These are phyloP conservation scores for Penicillium sp. DNA, from an alignment of 2,329 filamentous ascomycete species.

Conservation along the genomic window DNA sequence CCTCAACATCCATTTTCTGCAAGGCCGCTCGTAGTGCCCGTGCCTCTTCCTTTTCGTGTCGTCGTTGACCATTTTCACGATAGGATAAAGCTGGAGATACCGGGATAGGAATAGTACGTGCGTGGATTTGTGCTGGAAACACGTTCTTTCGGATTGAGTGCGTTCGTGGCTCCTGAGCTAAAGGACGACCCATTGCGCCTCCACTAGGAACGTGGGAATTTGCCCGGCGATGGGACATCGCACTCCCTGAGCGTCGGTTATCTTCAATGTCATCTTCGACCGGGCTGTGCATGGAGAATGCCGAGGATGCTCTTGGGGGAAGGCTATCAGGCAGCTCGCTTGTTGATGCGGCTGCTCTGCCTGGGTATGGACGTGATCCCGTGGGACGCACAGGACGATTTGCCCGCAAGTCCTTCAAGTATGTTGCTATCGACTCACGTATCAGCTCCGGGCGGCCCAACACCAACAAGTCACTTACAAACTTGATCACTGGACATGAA, in stretches of 20 bases:
- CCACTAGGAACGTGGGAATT: constrained; percentile 29
- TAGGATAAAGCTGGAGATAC: constrained; percentile 47
- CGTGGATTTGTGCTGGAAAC: constrained; percentile 36
- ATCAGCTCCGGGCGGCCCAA: constrained; percentile 5
- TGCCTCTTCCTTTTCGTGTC: constrained; percentile 59
- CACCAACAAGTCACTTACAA: constrained; percentile 35
- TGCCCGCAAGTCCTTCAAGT: constrained; percentile 59
- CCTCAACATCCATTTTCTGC: constrained; percentile 57
- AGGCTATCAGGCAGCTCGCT: constrained; percentile 27
- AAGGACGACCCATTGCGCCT: constrained; percentile 36
- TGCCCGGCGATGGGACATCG: constrained; percentile 40
- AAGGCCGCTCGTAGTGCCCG: constrained; percentile 56
- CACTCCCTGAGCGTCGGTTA: constrained; percentile 39
- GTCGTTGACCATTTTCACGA: constrained; percentile 54
- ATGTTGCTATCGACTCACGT: constrained; percentile 48
- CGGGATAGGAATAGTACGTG: constrained; percentile 27
- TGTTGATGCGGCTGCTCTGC: constrained; percentile 41
- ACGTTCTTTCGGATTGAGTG: constrained; percentile 35
- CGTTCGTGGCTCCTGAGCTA: constrained; percentile 39
- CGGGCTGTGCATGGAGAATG: constrained; percentile 39
- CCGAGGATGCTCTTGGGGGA: constrained; percentile 44
- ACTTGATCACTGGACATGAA: constrained; percentile 49
- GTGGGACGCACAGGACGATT: constrained; percentile 57
- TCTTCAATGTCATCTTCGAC: constrained; percentile 22
- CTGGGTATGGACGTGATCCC: constrained; percentile 59